These are phyloP conservation scores for Cudoniella acicularis DNA, from an alignment of 495 filamentous ascomycete genomes.

Conservation along the genomic window DNA sequence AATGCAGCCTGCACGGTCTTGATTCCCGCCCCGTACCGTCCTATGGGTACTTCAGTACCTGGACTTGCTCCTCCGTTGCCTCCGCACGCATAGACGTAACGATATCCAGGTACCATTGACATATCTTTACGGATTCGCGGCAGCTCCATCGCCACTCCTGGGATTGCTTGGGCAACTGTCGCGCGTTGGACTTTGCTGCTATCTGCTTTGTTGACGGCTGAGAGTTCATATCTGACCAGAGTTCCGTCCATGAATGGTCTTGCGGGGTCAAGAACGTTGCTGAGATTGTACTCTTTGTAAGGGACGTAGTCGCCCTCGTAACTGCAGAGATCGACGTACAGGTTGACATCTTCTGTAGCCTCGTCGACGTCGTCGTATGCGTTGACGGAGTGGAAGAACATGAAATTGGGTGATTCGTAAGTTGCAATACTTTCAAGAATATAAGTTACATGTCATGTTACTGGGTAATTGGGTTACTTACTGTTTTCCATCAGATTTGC, in stretches of 20 bases:
- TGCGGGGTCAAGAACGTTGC: conserved; percentile 4
- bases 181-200: not conserved
- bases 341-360: conserved; percentile 1
- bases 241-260: not conserved
- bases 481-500: conserved; percentile 7
- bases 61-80: conserved; percentile 2
- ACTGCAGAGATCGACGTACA: conserved; percentile 5
- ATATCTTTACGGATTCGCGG: conserved; percentile 3
- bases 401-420: conserved; percentile 2
- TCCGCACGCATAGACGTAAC: not conserved
- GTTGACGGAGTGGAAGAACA: conserved; percentile 11
- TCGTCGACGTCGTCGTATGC: conserved; percentile 5
- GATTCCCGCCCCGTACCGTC: not conserved
- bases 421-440: conserved; percentile 1
- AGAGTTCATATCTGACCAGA: conserved; percentile 2
- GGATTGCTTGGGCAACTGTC: conserved; percentile 4
- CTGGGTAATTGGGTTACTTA: not conserved
- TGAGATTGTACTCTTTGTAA: conserved; percentile 9
- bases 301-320: conserved; percentile 3
- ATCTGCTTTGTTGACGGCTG: conserved; percentile 3
- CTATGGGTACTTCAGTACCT: conserved; percentile 7
- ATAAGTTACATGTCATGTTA: not conserved
- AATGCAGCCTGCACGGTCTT: conserved; percentile 3
- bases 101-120: conserved; percentile 1
- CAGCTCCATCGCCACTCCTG: not conserved